Evolutionary conservation across 139 green algal genomes (phyloP).

Genomic region (Micractinium sp.): DNA sequence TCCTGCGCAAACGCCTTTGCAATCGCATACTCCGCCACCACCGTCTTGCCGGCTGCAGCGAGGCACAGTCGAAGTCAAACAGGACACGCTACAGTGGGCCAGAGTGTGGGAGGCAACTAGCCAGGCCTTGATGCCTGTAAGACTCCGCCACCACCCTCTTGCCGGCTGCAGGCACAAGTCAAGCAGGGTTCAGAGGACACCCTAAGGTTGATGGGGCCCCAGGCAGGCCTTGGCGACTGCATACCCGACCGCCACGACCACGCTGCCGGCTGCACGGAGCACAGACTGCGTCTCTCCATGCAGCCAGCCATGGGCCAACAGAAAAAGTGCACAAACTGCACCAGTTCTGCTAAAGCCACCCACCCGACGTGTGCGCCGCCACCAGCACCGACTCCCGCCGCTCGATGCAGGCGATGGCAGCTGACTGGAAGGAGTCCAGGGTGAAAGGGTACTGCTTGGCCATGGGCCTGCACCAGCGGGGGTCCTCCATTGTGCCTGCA

Average conservation of each 20-base stretch:
- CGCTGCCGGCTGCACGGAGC: not conserved
- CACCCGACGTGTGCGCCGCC: conserved; percentile 86
- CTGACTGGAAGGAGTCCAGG: conserved; percentile 92
- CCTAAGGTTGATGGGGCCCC: too few species aligned
- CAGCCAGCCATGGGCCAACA: too few species aligned
- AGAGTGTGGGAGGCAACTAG: too few species aligned
- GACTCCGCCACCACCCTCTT: conserved; percentile 97
- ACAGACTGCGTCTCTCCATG: too few species aligned
- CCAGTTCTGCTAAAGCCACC: not conserved
- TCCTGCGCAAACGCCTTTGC: conserved; percentile 79
- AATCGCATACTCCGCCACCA: conserved; percentile 94
- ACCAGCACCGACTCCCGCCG: conserved; percentile 90
- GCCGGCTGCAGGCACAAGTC: conserved; percentile 42
- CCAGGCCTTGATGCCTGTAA: too few species aligned
- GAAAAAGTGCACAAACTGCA: too few species aligned
- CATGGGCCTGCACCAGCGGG: conserved; percentile 59
- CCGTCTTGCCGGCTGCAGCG: conserved; percentile 89
- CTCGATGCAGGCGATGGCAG: conserved; percentile 88
- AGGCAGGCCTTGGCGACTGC: not conserved
- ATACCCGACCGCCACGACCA: not conserved
- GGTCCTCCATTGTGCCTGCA: conserved; percentile 79
- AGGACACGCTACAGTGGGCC: too few species aligned
- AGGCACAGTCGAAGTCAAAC: too few species aligned
- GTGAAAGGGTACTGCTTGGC: conserved; percentile 89
- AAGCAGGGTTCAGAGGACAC: too few species aligned